A percentile compares a stretch with the other conserved stretches of the same genome.
phyloP scores from a whole-genome alignment of 352 stramenopile genomes.

The Globisporangium apiculatum region DNA sequence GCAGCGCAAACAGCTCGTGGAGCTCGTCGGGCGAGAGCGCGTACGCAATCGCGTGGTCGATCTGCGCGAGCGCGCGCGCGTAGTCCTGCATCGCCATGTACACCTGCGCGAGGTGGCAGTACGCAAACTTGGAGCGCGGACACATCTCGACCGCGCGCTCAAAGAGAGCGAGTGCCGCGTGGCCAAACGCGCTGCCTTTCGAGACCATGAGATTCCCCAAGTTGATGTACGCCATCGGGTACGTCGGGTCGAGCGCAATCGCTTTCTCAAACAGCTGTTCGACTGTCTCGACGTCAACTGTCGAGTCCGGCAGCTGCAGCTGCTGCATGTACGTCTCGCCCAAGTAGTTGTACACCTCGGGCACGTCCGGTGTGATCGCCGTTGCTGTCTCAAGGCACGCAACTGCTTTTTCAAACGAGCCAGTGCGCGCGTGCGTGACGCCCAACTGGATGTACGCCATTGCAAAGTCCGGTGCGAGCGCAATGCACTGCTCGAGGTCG shows the following conservation, averaged over 20 bases:
- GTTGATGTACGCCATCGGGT: constrained; percentile 86
- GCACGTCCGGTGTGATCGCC: constrained; percentile 61
- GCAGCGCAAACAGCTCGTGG: constrained; percentile 72
- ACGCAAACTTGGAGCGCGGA: constrained; percentile 76
- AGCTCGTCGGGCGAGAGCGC: constrained; percentile 71
- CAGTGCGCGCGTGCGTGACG: constrained; percentile 62
- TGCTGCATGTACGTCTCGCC: constrained; percentile 85
- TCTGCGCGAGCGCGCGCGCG: constrained; percentile 68
- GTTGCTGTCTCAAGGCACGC: constrained; percentile 58
- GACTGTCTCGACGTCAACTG: constrained; percentile 47
- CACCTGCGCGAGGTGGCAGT: constrained; percentile 76
- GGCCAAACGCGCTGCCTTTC: constrained; percentile 61
- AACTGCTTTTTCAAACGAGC: constrained; percentile 65
- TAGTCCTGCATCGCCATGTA: constrained; percentile 87
- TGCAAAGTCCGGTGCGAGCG: constrained; percentile 60
- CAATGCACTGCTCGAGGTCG: constrained; percentile 69
- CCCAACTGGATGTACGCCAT: constrained; percentile 83
- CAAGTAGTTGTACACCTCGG: constrained; percentile 85
- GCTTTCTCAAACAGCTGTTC: constrained; percentile 79
- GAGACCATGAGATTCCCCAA: constrained; percentile 75
- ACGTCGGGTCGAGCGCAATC: constrained; percentile 69
- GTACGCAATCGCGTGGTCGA: constrained; percentile 66
- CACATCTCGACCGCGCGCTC: constrained; percentile 74
- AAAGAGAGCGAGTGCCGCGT: constrained; percentile 65
- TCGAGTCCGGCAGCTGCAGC: constrained; percentile 41